Evolutionary conservation across 257 asterid genomes (phyloP), one percentile per base, ranked within the genome.

Genomic region (Solanum piurae): DNA sequence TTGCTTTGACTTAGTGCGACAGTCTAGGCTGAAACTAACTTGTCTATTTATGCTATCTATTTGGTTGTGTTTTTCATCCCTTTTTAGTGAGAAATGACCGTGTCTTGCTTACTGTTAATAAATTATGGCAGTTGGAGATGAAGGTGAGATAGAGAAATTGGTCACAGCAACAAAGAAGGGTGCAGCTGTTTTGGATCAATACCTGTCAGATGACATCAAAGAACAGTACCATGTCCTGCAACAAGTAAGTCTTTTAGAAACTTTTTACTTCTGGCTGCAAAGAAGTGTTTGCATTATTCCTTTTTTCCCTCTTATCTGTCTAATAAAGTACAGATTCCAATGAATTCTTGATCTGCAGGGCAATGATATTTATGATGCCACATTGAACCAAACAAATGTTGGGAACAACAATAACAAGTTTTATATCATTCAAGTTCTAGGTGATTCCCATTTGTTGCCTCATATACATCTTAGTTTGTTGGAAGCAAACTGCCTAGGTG

Each of bases 361-460:
- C 38, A 94, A 93, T 91, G 96, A 92, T 73, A 89, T 94, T 86
- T 96, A 94, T 89, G 99, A 96, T 89, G 98, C 98, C 90, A 94
- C 94, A 93, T 88, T 96, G 94, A 96, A 96, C 92, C 99, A 96
- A 90, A 95, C 98, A 79, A 96, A 96, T 88, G 91, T 96, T 9
- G 96, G 96, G 89, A 92, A 90, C 88, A 96, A 96, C 93, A 96
- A 96, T 91, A 96, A 96, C 93, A 96, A 96, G 89, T 96, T 93
- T 90, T 95, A 90, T 83, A 92, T 93, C 90, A 90, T 96, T 89
- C 83, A 74, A 74, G 83, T 74, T 90, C 94, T 88, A 98, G 99
- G 95, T 58, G 89, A 66, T 37, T 89, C 86, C 86, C 36, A 29
- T 46, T 49, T 49, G 86, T 49, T 82, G 69, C 86, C 86, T 82